These are phyloP conservation scores for Lasiosphaeriaceae sp. DNA, from an alignment of 495 filamentous ascomycete species.

Conservation along the genomic window DNA sequence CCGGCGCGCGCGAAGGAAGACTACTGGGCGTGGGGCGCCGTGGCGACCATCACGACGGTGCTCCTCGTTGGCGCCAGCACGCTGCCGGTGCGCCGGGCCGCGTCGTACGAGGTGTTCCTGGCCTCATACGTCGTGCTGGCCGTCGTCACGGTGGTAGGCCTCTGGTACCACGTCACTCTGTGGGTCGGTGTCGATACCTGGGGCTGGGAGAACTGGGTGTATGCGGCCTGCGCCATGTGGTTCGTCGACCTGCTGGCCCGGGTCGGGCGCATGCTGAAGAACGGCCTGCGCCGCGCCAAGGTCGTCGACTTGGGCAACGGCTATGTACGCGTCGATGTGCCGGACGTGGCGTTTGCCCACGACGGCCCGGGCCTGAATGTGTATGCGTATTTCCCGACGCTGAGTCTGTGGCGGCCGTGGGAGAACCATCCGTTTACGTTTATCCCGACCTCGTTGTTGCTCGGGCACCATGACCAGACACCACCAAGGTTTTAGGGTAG, in stretches of 20 bases:
- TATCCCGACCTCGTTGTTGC: conserved; percentile 6
- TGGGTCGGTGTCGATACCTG: conserved; percentile 15
- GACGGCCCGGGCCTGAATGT: conserved; percentile 24
- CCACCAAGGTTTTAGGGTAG: too few relatives aligned
- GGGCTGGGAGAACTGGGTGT: conserved; percentile 46
- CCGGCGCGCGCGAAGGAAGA: conserved; percentile 1
- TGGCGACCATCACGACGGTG: conserved; percentile 27
- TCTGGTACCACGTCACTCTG: conserved; percentile 38
- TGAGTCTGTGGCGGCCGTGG: conserved; percentile 36
- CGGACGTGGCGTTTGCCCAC: conserved; percentile 27
- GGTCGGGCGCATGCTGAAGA: conserved; percentile 23
- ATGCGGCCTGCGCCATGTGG: conserved; percentile 40
- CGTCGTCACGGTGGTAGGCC: conserved; percentile 35
- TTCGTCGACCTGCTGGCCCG: conserved; percentile 39
- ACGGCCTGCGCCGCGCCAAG: conserved; percentile 24
- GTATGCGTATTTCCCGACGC: conserved; percentile 43
- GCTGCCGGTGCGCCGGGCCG: conserved; percentile 28
- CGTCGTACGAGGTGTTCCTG: conserved; percentile 41
- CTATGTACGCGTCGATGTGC: conserved; percentile 35
- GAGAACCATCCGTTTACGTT: conserved; percentile 51
- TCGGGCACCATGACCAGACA: not conserved
- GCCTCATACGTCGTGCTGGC: conserved; percentile 35
- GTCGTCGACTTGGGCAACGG: conserved; percentile 30
- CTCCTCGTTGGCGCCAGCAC: conserved; percentile 13
- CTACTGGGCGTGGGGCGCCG: conserved; percentile 42